Percentiles rank a stretch among this genome's conserved stretches.
These are phyloP conservation scores for Martiniozyma asiatica DNA, from an alignment of 1,139 yeast genomes.

Conservation along the genomic window DNA sequence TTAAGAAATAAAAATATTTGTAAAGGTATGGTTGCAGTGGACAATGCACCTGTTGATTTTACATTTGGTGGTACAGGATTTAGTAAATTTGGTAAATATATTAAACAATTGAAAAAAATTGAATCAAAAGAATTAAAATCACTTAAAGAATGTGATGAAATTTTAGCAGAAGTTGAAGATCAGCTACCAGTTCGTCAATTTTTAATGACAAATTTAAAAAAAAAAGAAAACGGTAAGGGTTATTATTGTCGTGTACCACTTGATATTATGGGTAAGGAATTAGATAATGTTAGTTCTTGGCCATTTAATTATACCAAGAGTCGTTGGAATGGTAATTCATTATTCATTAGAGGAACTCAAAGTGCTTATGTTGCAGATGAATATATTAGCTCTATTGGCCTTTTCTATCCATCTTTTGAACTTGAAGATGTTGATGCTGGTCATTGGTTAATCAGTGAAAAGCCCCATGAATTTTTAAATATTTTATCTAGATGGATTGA, in stretches of 20 bases:
- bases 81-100: conserved; percentile 54
- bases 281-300: conserved; percentile 65
- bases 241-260: conserved; percentile 46
- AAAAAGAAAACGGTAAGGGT: conserved; percentile 19
- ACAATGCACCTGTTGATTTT: conserved; percentile 60
- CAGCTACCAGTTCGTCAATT: conserved; percentile 61
- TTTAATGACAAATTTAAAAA: conserved; percentile 54
- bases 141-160: conserved; percentile 57
- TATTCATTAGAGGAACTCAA: conserved; percentile 70
- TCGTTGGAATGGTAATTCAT: conserved; percentile 59
- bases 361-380: conserved; percentile 84
- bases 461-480: conserved; percentile 57
- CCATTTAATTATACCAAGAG: conserved; percentile 48
- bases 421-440: conserved; percentile 69
- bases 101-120: conserved; percentile 47
- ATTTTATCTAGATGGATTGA: conserved; percentile 43
- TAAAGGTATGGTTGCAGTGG: conserved; percentile 62
- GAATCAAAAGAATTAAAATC: conserved; percentile 29
- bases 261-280: conserved; percentile 48
- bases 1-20: conserved; percentile 57
- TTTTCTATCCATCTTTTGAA: conserved; percentile 69
- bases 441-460: conserved; percentile 84
- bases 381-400: conserved; percentile 59
- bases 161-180: conserved; percentile 51
- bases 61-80: conserved; percentile 38